Percentiles rank a stretch among this genome's conserved stretches.
Conservation (phyloP, 129 eudicot genomes). For the Tagetes erecta region DNA sequence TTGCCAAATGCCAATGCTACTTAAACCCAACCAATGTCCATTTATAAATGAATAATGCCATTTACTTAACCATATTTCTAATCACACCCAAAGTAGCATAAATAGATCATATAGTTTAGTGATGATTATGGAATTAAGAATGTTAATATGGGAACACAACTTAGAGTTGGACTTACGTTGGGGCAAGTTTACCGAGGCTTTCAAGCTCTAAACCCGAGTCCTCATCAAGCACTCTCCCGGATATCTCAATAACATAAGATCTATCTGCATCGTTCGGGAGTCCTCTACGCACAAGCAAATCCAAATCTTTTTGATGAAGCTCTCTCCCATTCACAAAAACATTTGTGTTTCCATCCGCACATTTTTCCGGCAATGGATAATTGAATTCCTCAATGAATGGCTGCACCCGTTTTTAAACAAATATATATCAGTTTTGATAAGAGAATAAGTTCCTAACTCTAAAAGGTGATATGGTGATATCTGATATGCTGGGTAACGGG, state of each 20-base stretch:
- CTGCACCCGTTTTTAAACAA: conserved; percentile 34
- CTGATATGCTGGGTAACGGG: background rate
- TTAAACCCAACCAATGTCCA: background rate
- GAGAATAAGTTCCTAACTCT: background rate
- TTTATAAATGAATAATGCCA: background rate
- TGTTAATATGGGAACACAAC: background rate
- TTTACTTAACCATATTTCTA: no score
- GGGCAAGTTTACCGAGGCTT: conserved; percentile 96
- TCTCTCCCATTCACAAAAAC: conserved; percentile 96
- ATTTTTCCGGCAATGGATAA: conserved; percentile 74
- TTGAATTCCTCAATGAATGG: conserved; percentile 91
- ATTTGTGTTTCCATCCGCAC: conserved; percentile 82
- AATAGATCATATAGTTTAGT: background rate
- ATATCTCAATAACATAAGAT: conserved; percentile 87
- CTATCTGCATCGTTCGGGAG: conserved; percentile 66
- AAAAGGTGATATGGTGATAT: background rate
- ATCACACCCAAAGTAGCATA: no score
- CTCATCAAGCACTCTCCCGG: conserved; percentile 90
- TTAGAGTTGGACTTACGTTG: conserved; percentile 58
- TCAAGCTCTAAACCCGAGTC: conserved; percentile 89
- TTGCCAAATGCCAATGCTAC: background rate
- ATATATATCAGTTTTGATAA: no score
- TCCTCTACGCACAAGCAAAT: conserved; percentile 78
- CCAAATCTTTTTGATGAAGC: conserved; percentile 78
- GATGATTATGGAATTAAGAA: background rate